phyloP scores from a whole-genome alignment of 2,329 filamentous ascomycete genomes.

The Cryphonectria carpinicola region DNA sequence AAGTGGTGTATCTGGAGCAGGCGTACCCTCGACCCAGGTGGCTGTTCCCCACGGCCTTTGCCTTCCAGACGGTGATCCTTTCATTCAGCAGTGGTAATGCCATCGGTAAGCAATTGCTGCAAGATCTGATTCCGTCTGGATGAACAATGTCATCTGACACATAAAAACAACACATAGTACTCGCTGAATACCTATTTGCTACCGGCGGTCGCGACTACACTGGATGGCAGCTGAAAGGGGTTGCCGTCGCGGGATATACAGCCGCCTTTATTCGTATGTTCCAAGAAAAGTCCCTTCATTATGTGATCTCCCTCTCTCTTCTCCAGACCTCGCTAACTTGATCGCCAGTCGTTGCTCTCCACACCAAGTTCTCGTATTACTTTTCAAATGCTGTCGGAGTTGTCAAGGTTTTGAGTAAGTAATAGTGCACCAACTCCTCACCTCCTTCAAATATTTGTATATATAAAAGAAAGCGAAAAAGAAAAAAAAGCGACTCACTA shows the following conservation, averaged over 20 bases:
- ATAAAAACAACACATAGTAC: slow-evolving; percentile 43
- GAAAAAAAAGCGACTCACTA: not conserved
- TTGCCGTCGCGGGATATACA: slow-evolving; percentile 67
- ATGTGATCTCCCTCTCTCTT: not conserved
- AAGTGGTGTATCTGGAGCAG: slow-evolving; percentile 72
- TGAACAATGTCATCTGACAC: not conserved
- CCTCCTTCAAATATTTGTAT: not conserved
- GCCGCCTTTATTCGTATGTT: slow-evolving; percentile 53
- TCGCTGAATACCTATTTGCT: slow-evolving; percentile 66
- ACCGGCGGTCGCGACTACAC: slow-evolving; percentile 55
- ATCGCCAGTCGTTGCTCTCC: slow-evolving; percentile 42
- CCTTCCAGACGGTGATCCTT: slow-evolving; percentile 64
- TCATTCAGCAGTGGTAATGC: slow-evolving; percentile 70
- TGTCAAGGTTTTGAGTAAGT: slow-evolving; percentile 56
- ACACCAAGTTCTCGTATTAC: slow-evolving; percentile 57
- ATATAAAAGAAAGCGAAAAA: not conserved
- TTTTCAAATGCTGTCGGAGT: slow-evolving; percentile 58
- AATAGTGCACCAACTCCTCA: not conserved
- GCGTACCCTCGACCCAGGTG: slow-evolving; percentile 66
- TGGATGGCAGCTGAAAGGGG: slow-evolving; percentile 68
- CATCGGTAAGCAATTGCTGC: slow-evolving; percentile 45
- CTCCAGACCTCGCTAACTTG: not conserved
- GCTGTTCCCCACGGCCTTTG: slow-evolving; percentile 67
- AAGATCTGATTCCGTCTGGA: no score
- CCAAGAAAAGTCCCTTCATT: not conserved